A percentile compares a stretch with the other conserved stretches of the same genome.
Conservation (phyloP, 345 rosid genomes). For the Kernera saxatilis region DNA sequence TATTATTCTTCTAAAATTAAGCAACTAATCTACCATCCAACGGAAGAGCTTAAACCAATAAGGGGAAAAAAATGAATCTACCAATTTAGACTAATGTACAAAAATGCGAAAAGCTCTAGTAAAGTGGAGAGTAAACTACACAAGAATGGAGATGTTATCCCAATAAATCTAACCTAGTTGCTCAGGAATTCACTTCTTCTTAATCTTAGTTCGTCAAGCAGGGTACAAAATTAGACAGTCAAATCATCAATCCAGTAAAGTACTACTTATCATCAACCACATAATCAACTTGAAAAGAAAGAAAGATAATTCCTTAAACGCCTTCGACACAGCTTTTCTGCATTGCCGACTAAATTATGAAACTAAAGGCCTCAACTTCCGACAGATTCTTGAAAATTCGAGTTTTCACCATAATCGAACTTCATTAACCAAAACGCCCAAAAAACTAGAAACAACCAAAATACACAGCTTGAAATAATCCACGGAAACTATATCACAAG, state of each 20-base stretch:
- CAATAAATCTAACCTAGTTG: background rate
- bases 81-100: background rate
- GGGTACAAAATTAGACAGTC: background rate
- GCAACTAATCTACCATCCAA: slow-evolving; percentile 4
- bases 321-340: slow-evolving; percentile 1
- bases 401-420: slow-evolving; percentile 31
- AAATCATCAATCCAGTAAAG: slow-evolving; percentile 2
- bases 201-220: background rate
- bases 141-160: background rate
- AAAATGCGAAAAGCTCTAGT: background rate
- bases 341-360: slow-evolving; percentile 20
- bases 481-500: background rate
- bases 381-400: slow-evolving; percentile 23
- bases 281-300: background rate
- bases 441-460: slow-evolving; percentile 5
- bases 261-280: background rate
- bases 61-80: background rate
- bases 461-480: background rate
- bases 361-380: slow-evolving; percentile 22
- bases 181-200: background rate
- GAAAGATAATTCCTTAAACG: background rate
- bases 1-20: background rate
- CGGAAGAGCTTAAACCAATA: background rate
- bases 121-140: background rate
- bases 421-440: slow-evolving; percentile 30